Evolutionary conservation across 768 basidiomycete genomes (phyloP), one percentile per base, ranked within the genome.

Genomic region (Omphalotus guepiniiformis): DNA sequence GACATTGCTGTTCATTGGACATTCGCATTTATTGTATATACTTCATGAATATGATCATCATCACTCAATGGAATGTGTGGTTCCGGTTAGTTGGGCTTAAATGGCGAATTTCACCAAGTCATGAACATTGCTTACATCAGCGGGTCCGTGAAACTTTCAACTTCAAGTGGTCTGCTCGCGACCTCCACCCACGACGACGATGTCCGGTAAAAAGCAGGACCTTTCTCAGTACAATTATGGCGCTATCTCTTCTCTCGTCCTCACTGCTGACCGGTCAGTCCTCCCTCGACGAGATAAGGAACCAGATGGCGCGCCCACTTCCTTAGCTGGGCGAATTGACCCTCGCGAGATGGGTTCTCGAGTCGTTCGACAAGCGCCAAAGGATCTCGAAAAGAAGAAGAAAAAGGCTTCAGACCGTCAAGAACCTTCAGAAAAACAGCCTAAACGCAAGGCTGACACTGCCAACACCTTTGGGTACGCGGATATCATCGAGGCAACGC

Each of bases 201-300:
- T 21, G 15, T 32, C 34, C 15, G 23, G 22, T 7, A 39, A 25
- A 60, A 88, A 85, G 71, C 84, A 80, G 43, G 91, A 95, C 66
- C 68, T 89, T 58, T 92, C 90, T 52, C 83, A 82, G 36, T 97
- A 93, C 80, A 96, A 96, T 73, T 97, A 98, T 76, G 83, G 87
- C 38, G 90, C 90, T 46, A 94, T 97, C 61, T 92, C 92, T 23
- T 93, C 91, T 18, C 79, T 97, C 36, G 95, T 98, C 37, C 75
- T 97, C 60, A 93, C 89, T n/a, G 91, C 95, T 11, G 87, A 91
- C 69, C 75, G 84, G 45, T 86, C 88, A 42, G 78, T 75, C 2
- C 69, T 92, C 42, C 89, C 89, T 16, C 78, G 92, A 39, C 77
- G 93, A 53, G 91, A 94, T 76, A 89, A 89, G 70, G 95, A 99